These are phyloP conservation scores for Gossypium davidsonii DNA, from an alignment of 441 rosid species.

Conservation along the genomic window DNA sequence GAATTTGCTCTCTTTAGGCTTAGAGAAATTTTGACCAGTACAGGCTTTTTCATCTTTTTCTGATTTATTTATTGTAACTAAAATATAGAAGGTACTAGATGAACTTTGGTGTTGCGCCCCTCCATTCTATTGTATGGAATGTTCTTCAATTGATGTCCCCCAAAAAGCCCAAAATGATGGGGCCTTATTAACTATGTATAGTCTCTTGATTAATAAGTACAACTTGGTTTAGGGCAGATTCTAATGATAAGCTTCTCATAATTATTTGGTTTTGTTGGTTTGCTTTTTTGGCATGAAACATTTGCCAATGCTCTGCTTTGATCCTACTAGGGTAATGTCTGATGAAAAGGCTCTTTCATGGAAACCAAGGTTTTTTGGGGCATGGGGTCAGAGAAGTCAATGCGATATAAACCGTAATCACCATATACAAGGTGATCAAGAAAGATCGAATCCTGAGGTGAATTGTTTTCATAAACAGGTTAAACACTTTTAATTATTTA, in stretches of 20 bases:
- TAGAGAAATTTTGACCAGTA: slow-evolving; percentile 34
- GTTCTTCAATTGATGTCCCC: neutral
- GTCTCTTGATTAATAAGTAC: slow-evolving; percentile 11
- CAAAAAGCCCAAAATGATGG: slow-evolving; percentile 7
- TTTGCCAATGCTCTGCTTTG: neutral
- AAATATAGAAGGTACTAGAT: slow-evolving; percentile 9
- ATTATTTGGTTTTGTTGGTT: neutral
- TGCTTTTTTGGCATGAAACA: neutral
- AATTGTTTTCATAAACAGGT: no score
- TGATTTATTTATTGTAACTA: slow-evolving; percentile 24
- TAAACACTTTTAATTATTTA: no score
- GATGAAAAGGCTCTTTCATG: slow-evolving; percentile 26
- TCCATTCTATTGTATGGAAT: neutral
- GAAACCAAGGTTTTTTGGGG: slow-evolving; percentile 25
- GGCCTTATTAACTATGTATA: slow-evolving; percentile 22
- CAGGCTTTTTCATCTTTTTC: slow-evolving; percentile 8
- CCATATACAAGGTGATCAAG: neutral
- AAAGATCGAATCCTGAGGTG: no score
- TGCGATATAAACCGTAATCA: slow-evolving; percentile 22
- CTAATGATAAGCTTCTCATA: neutral
- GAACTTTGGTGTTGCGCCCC: slow-evolving; percentile 3
- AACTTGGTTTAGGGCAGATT: neutral
- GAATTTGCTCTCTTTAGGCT: slow-evolving; percentile 13
- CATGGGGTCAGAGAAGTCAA: slow-evolving; percentile 32
- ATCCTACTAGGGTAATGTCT: neutral